These are phyloP conservation scores for Trichoderma asperelloides DNA, from an alignment of 495 filamentous ascomycete genomes.

Conservation along the genomic window DNA sequence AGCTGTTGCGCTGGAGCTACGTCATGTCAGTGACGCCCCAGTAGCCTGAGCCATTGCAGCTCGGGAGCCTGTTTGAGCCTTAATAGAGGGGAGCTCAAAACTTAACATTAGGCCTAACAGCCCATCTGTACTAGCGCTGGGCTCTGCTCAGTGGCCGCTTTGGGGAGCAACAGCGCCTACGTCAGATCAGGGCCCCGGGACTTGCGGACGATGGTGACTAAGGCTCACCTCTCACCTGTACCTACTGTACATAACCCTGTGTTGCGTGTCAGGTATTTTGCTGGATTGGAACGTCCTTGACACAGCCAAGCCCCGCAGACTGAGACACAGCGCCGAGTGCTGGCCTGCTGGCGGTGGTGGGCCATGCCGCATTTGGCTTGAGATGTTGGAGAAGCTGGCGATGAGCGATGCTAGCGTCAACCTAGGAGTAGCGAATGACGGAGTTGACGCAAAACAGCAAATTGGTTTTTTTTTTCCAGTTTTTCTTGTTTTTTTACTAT, in stretches of 20 bases:
- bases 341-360: not conserved
- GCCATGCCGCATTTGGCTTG: not conserved
- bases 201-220: not conserved
- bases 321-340: not conserved
- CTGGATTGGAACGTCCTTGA: not conserved
- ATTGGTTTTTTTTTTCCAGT: not conserved
- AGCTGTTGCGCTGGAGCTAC: slow-evolving; percentile 9
- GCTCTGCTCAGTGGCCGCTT: not conserved
- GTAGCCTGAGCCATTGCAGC: not conserved
- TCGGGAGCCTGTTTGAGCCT: not conserved
- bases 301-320: not conserved
- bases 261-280: not conserved
- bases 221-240: not conserved
- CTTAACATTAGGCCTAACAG: not conserved
- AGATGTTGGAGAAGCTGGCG: not conserved
- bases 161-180: not conserved
- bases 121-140: not conserved
- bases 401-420: not conserved
- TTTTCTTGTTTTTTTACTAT: not conserved
- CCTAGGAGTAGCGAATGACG: slow-evolving; percentile 3
- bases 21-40: slow-evolving; percentile 4
- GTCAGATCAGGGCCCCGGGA: not conserved
- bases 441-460: not conserved
- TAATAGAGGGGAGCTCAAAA: not conserved
- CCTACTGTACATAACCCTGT: not conserved